Conservation (phyloP, 208 protist genomes). For the Acanthamoeba quina region DNA sequence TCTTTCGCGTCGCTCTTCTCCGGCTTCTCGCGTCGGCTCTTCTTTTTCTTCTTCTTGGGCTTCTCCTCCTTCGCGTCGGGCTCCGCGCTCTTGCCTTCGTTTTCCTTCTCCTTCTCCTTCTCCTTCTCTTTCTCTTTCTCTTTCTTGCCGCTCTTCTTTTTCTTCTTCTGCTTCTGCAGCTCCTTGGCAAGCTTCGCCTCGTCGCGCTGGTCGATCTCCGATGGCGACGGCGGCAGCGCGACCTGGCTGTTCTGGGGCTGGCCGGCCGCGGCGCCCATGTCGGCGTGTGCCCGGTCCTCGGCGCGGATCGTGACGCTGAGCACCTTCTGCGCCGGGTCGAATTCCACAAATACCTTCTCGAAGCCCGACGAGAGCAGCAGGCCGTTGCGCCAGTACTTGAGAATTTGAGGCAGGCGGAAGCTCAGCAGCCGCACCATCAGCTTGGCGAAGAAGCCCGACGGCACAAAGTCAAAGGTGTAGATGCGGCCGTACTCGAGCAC, state of each 20-base stretch:
- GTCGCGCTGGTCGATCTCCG: neutral
- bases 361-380: constrained; percentile 34
- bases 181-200: neutral
- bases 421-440: constrained; percentile 56
- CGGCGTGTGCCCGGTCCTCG: neutral
- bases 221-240: neutral
- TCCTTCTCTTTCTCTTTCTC: neutral
- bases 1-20: neutral
- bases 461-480: neutral
- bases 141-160: neutral
- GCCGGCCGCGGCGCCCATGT: neutral
- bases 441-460: constrained; percentile 26
- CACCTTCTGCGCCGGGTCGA: neutral
- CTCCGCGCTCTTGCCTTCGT: neutral
- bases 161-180: neutral
- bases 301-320: constrained; percentile 36
- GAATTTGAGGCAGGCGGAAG: constrained; percentile 19
- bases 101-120: no score
- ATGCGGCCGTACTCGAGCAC: constrained; percentile 40
- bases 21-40: neutral
- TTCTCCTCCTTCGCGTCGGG: neutral
- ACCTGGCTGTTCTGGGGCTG: neutral
- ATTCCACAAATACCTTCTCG: constrained; percentile 45
- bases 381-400: constrained; percentile 64
- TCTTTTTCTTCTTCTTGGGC: neutral